A percentile compares a stretch with the other conserved stretches of the same genome.
Conservation (phyloP, 495 filamentous ascomycete species). For the Pseudomonodictys pantanalensis region DNA sequence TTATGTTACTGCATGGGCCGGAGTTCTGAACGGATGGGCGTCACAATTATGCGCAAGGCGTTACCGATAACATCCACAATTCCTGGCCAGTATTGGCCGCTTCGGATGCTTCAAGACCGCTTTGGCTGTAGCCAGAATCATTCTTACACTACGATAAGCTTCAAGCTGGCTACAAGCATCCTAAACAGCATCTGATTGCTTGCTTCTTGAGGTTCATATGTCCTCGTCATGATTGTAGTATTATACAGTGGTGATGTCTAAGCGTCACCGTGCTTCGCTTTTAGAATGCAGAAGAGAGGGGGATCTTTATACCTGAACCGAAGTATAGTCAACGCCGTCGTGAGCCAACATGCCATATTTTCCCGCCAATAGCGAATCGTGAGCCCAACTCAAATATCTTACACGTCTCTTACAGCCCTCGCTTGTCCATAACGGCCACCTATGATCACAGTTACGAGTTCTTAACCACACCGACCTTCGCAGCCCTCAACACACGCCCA, state of each 20-base stretch:
- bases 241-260: slow-evolving; percentile 7
- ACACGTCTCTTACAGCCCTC: neutral
- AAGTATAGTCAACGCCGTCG: slow-evolving; percentile 7
- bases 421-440: neutral
- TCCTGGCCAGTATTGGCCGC: too few species aligned
- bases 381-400: slow-evolving; percentile 1
- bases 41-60: too few species aligned
- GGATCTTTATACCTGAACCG: slow-evolving; percentile 18
- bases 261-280: neutral
- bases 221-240: neutral
- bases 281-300: slow-evolving; percentile 14
- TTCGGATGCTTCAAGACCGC: too few species aligned
- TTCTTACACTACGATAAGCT: too few species aligned
- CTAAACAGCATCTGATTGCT: too few species aligned
- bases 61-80: too few species aligned
- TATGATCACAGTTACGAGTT: slow-evolving; percentile 46
- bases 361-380: neutral
- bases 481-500: slow-evolving; percentile 81
- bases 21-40: slow-evolving; percentile 1
- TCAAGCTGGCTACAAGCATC: too few species aligned
- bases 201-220: neutral
- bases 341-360: neutral
- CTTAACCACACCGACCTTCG: slow-evolving; percentile 92
- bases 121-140: too few species aligned
- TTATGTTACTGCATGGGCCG: slow-evolving; percentile 2